Percentiles rank a stretch among this genome's conserved stretches.
These are phyloP conservation scores for Hyphopichia homilentoma DNA, from an alignment of 805 yeast genomes.

Conservation along the genomic window DNA sequence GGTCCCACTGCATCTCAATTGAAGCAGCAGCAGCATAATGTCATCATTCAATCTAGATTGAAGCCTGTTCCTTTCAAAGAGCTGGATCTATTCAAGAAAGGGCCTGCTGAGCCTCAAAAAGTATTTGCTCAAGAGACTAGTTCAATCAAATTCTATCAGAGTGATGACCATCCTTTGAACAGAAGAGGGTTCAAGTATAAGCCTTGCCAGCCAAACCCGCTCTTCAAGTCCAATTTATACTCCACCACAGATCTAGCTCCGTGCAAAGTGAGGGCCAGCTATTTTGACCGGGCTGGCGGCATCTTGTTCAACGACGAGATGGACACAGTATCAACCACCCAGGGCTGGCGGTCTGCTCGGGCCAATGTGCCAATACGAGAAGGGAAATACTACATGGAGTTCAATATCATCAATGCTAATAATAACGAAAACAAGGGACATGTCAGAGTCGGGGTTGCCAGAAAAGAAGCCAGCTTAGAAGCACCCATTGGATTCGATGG, in stretches of 20 bases:
- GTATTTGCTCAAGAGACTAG: slow-evolving; percentile 5
- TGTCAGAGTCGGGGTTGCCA: slow-evolving; percentile 77
- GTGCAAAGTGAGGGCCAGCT: slow-evolving; percentile 49
- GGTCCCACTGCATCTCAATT: slow-evolving; percentile 15
- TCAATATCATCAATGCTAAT: slow-evolving; percentile 48
- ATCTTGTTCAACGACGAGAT: slow-evolving; percentile 30
- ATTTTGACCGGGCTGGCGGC: slow-evolving; percentile 68
- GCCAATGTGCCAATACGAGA: slow-evolving; percentile 72
- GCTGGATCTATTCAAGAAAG: slow-evolving; percentile 12
- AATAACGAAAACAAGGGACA: slow-evolving; percentile 39
- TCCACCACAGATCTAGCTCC: slow-evolving; percentile 76
- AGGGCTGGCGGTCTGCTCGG: slow-evolving; percentile 80
- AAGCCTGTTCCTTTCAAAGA: slow-evolving; percentile 30
- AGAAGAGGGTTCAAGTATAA: slow-evolving; percentile 77
- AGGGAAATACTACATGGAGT: slow-evolving; percentile 81
- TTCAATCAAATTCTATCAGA: slow-evolving; percentile 31
- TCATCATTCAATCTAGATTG: slow-evolving; percentile 30
- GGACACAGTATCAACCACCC: slow-evolving; percentile 48
- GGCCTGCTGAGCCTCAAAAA: slow-evolving; percentile 3
- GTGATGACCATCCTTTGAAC: slow-evolving; percentile 80
- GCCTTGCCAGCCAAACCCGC: slow-evolving; percentile 71
- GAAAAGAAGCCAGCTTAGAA: slow-evolving; percentile 85
- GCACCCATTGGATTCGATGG: slow-evolving; percentile 97
- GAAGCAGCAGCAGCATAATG: slow-evolving; percentile 26
- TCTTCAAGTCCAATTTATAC: slow-evolving; percentile 54